These are phyloP conservation scores for Trichoderma reesei DNA, from an alignment of 495 filamentous ascomycete genomes.

Conservation along the genomic window DNA sequence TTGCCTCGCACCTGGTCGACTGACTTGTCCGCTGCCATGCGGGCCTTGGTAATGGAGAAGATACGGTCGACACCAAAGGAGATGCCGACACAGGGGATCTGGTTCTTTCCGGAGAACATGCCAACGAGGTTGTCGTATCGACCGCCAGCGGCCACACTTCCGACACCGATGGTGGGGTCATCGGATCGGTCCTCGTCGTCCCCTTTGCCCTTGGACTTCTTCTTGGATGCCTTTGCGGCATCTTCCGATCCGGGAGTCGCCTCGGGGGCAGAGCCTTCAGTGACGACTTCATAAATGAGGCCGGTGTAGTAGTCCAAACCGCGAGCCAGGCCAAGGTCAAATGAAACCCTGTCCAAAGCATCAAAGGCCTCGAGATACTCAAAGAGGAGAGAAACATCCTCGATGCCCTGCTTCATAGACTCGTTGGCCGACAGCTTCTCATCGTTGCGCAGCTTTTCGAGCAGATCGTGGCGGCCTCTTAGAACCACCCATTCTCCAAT, in stretches of 20 bases:
- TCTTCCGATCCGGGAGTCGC: conserved; percentile 31
- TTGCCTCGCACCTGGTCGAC: conserved; percentile 41
- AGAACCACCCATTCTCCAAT: conserved; percentile 72
- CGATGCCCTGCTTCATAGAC: conserved; percentile 64
- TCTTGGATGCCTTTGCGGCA: conserved; percentile 44
- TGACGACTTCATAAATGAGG: conserved; percentile 76
- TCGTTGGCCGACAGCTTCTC: conserved; percentile 54
- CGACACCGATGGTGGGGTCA: conserved; percentile 71
- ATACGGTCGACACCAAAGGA: conserved; percentile 95
- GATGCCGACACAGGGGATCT: conserved; percentile 88
- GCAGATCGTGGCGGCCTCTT: conserved; percentile 58
- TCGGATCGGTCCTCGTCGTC: conserved; percentile 74
- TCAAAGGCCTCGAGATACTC: conserved; percentile 70
- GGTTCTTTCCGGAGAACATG: conserved; percentile 75
- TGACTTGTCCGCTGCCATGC: conserved; percentile 50
- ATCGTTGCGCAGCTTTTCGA: conserved; percentile 54
- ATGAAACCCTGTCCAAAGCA: conserved; percentile 59
- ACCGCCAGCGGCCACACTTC: conserved; percentile 63
- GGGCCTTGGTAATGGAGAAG: conserved; percentile 78
- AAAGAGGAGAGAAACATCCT: conserved; percentile 74
- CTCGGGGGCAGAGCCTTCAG: conserved; percentile 59
- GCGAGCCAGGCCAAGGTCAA: conserved; percentile 75
- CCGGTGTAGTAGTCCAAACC: conserved; percentile 93
- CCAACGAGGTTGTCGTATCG: conserved; percentile 88
- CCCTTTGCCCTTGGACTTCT: conserved; percentile 44